Percentiles rank a stretch among this genome's conserved stretches.
phyloP scores from a whole-genome alignment of 441 rosid species.

The Adansonia grandidieri region DNA sequence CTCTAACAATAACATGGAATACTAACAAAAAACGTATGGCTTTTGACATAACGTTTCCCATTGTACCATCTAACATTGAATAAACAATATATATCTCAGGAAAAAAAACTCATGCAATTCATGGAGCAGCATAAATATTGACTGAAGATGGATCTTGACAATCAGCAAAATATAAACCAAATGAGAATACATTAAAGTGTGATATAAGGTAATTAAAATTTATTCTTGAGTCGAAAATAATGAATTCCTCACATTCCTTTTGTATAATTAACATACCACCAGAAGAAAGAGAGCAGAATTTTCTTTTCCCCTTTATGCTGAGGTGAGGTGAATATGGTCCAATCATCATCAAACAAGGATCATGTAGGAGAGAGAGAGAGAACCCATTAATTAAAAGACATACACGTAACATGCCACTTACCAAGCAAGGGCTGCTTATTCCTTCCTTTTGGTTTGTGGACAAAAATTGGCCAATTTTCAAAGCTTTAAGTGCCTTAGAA shows the following conservation, averaged over 20 bases:
- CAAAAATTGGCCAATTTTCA: constrained; percentile 71
- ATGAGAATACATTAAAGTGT: background rate
- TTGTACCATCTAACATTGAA: constrained; percentile 5
- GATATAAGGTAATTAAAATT: constrained; percentile 2
- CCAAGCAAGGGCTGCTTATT: constrained; percentile 74
- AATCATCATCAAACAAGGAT: constrained; percentile 9
- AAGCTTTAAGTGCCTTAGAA: constrained; percentile 86
- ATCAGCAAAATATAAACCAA: background rate
- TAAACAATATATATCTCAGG: background rate
- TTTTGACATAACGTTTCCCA: background rate
- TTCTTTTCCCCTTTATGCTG: background rate
- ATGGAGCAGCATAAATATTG: background rate
- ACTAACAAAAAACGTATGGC: background rate
- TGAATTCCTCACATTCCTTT: background rate
- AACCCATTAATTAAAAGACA: constrained; percentile 9
- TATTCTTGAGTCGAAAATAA: background rate
- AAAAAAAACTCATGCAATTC: background rate
- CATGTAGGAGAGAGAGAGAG: background rate
- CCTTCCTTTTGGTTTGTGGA: constrained; percentile 90
- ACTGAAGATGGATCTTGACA: constrained; percentile 1
- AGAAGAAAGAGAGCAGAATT: background rate
- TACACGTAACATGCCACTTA: constrained; percentile 44
- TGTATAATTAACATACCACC: background rate
- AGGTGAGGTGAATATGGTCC: background rate
- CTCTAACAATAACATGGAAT: constrained; percentile 1